Evolutionary conservation across 169 alveolate genomes (phyloP).

Genomic region (Hammondia hammondi): DNA sequence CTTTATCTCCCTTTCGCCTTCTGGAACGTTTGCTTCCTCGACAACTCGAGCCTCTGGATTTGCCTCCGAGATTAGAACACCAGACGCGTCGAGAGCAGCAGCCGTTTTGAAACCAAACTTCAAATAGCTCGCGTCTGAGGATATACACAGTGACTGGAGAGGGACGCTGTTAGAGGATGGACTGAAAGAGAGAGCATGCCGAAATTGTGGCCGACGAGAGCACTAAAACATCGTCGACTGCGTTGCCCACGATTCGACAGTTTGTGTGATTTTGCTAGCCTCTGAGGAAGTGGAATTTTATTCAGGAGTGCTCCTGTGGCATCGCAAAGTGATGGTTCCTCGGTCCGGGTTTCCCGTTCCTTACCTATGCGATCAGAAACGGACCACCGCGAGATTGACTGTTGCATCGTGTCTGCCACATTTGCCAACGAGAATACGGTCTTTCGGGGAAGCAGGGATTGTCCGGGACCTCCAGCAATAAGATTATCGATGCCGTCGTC

Average conservation of each 20-base stretch:
- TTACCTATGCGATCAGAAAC: neutral
- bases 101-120: slow-evolving; percentile 6
- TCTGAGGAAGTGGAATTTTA: too few relatives aligned
- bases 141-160: neutral
- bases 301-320: too few relatives aligned
- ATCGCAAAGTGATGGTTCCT: too few relatives aligned
- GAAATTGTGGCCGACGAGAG: too few relatives aligned
- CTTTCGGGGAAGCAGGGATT: neutral
- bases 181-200: too few relatives aligned
- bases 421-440: neutral
- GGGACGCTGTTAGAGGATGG: too few relatives aligned
- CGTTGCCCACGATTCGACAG: too few relatives aligned
- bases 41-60: neutral
- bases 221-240: too few relatives aligned
- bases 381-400: neutral
- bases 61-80: neutral
- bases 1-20: neutral
- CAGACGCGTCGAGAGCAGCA: neutral
- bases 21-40: neutral
- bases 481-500: neutral
- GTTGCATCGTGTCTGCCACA: neutral
- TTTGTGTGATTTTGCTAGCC: too few relatives aligned
- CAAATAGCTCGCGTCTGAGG: neutral
- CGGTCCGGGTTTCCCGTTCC: neutral
- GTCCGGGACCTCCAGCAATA: neutral